These are phyloP conservation scores for Gyrodon lividus DNA, from an alignment of 768 basidiomycete genomes.

Conservation along the genomic window DNA sequence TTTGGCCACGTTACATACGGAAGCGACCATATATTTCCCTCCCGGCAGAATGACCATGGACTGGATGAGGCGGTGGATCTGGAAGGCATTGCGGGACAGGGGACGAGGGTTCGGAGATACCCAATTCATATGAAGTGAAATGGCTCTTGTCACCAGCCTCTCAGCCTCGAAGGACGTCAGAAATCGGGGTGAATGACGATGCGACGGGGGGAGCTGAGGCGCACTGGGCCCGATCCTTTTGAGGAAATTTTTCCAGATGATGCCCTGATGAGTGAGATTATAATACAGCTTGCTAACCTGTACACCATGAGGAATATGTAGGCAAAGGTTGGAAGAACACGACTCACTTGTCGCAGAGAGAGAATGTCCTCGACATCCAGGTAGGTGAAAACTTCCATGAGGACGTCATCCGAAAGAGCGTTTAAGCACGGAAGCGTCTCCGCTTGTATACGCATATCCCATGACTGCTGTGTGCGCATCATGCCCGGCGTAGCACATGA, in stretches of 20 bases:
- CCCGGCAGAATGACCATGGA: conserved; percentile 63
- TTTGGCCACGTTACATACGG: conserved; percentile 44
- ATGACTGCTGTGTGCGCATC: conserved; percentile 17
- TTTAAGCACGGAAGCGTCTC: conserved; percentile 29
- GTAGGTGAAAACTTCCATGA: conserved; percentile 37
- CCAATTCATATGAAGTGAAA: conserved; percentile 64
- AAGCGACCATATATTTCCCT: conserved; percentile 66
- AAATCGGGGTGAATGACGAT: conserved; percentile 38
- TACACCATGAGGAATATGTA: background rate
- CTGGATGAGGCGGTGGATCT: conserved; percentile 38
- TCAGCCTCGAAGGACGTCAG: conserved; percentile 45
- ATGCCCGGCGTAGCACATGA: conserved; percentile 15
- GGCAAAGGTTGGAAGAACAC: background rate
- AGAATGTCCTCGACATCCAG: conserved; percentile 40
- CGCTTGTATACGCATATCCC: conserved; percentile 25
- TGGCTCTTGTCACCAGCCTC: conserved; percentile 56
- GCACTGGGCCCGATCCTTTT: conserved; percentile 52
- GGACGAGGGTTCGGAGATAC: conserved; percentile 38
- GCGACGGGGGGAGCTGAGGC: conserved; percentile 60
- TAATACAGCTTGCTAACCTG: conserved; percentile 62
- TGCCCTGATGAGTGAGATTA: conserved; percentile 62
- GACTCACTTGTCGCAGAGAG: conserved; percentile 35
- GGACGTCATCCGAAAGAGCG: conserved; percentile 37
- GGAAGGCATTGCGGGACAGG: conserved; percentile 24
- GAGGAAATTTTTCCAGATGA: conserved; percentile 69